Evolutionary conservation across 2,329 filamentous ascomycete genomes (phyloP).

Genomic region (Exserohilum turcica): DNA sequence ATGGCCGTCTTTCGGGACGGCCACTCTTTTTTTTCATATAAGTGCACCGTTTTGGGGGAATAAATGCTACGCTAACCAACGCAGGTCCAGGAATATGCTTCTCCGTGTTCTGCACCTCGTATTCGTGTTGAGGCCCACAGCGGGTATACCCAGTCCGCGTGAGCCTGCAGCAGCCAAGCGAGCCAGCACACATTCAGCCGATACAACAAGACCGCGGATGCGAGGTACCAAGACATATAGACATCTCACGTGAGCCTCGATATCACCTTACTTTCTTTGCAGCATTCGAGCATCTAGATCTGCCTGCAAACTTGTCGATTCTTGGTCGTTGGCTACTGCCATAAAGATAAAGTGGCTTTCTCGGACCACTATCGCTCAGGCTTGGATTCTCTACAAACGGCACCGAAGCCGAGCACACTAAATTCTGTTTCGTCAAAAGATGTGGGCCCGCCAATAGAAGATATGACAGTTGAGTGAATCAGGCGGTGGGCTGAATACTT

Average conservation of each 20-base stretch:
- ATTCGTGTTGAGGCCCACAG: slow-evolving; percentile 6
- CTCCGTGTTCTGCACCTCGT: slow-evolving; percentile 6
- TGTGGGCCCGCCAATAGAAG: neutral
- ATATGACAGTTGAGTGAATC: neutral
- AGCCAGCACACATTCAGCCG: slow-evolving; percentile 18
- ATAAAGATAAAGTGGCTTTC: neutral
- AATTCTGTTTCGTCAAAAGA: neutral
- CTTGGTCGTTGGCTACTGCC: neutral
- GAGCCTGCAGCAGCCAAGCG: slow-evolving; percentile 12
- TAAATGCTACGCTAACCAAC: slow-evolving; percentile 33
- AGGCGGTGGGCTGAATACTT: neutral
- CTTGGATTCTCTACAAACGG: neutral
- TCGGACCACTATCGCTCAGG: neutral
- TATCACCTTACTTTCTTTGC: neutral
- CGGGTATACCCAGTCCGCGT: neutral
- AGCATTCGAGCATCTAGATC: neutral
- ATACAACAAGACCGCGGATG: slow-evolving; percentile 5
- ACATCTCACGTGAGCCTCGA: neutral
- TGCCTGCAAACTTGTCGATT: neutral
- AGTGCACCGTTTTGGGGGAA: slow-evolving; percentile 34
- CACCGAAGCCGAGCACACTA: too few species aligned
- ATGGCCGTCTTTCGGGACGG: slow-evolving; percentile 36
- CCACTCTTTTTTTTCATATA: slow-evolving; percentile 47
- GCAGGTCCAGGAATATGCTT: neutral
- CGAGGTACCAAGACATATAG: slow-evolving; percentile 3